Evolutionary conservation across 1,284 basidiomycete species (phyloP).

Genomic region (Apiotrichum domesticum): DNA sequence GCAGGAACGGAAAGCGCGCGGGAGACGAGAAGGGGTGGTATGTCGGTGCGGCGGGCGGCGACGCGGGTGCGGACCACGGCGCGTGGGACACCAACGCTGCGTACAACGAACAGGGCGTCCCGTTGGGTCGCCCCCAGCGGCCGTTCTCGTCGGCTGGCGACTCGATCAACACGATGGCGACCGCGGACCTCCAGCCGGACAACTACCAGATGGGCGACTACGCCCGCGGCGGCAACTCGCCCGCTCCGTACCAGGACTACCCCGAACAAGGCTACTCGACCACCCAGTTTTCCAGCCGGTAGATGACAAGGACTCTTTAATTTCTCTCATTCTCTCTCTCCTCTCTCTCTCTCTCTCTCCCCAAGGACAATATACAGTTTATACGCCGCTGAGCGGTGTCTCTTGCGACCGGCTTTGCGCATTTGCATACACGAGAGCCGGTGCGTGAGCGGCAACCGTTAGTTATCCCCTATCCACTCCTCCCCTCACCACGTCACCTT

Average conservation of each 20-base stretch:
- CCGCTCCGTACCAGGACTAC: background rate
- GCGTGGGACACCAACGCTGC: conserved; percentile 24
- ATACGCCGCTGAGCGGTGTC: too few relatives aligned
- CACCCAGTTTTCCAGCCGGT: background rate
- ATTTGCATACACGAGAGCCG: too few relatives aligned
- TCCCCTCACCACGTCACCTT: too few relatives aligned
- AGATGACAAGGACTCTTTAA: too few relatives aligned
- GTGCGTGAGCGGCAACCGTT: too few relatives aligned
- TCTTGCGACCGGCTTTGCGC: too few relatives aligned
- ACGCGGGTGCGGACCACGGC: conserved; percentile 7
- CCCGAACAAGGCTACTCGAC: background rate
- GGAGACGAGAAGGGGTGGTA: conserved; percentile 29
- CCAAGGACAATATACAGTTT: too few relatives aligned
- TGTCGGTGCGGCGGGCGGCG: conserved; percentile 3
- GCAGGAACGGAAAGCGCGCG: conserved; percentile 23
- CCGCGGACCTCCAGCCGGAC: conserved; percentile 27
- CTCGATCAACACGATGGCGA: conserved; percentile 39
- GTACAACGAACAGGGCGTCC: conserved; percentile 28
- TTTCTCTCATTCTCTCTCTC: too few relatives aligned
- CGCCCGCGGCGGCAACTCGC: conserved; percentile 6
- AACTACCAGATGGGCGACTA: conserved; percentile 19
- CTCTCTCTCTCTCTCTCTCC: too few relatives aligned
- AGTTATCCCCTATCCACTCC: too few relatives aligned
- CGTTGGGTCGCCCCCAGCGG: conserved; percentile 22
- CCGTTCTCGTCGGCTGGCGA: conserved; percentile 22